Conservation (phyloP, 2,329 filamentous ascomycete species). For the Setomelanomma holmii region DNA sequence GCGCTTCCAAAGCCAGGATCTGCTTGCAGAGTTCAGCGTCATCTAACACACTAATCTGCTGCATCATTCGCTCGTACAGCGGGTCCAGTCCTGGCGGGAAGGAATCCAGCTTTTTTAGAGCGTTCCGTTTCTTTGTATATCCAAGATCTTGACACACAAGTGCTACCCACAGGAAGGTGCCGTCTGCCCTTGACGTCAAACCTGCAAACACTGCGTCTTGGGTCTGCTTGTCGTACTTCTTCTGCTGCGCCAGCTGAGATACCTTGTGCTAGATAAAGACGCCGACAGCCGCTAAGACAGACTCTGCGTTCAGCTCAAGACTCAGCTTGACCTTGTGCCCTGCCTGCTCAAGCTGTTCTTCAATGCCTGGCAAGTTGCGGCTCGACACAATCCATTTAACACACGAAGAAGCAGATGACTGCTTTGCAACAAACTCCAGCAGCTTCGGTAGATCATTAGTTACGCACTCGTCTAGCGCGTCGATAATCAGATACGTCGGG, state of each 20-base stretch:
- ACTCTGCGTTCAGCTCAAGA: constrained; percentile 44
- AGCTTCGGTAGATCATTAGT: constrained; percentile 3
- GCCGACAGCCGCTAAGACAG: constrained; percentile 43
- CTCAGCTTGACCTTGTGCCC: constrained; percentile 28
- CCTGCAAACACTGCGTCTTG: constrained; percentile 29
- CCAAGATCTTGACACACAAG: constrained; percentile 42
- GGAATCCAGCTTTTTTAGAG: constrained; percentile 15
- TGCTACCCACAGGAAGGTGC: too few species aligned
- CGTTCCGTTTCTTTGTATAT: constrained; percentile 16
- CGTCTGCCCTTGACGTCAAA: constrained; percentile 19
- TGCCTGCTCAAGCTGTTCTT: constrained; percentile 32
- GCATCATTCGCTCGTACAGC: too few species aligned
- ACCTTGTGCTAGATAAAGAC: too few species aligned
- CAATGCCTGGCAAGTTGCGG: constrained; percentile 44
- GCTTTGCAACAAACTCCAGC: constrained; percentile 3
- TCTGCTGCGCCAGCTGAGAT: constrained; percentile 28
- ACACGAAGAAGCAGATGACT: constrained; percentile 14
- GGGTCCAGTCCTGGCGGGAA: constrained; percentile 48
- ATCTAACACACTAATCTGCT: too few species aligned
- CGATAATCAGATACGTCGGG: constrained; percentile 8
- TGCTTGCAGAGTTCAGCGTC: too few species aligned
- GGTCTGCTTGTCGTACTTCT: constrained; percentile 45
- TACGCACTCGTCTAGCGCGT: constrained; percentile 13
- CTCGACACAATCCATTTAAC: constrained; percentile 9
- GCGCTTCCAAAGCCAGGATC: too few species aligned